A percentile compares a stretch with the other conserved stretches of the same genome.
These are phyloP conservation scores for Zanthoxylum bungeanum DNA, from an alignment of 345 rosid species.

Conservation along the genomic window DNA sequence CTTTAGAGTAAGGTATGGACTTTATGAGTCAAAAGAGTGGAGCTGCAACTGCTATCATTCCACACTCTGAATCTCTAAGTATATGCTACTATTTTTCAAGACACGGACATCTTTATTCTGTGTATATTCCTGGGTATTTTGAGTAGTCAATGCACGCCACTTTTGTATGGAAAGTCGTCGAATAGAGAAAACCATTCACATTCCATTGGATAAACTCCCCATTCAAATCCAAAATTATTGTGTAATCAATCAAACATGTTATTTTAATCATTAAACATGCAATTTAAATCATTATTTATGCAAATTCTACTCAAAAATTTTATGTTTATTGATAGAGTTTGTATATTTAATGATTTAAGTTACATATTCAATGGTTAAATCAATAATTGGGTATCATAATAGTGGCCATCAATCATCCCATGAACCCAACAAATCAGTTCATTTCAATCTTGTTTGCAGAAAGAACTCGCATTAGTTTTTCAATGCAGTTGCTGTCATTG, in stretches of 20 bases:
- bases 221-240: background rate
- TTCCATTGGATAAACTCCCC: background rate
- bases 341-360: too few relatives aligned
- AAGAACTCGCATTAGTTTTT: background rate
- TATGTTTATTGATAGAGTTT: too few relatives aligned
- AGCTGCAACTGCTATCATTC: background rate
- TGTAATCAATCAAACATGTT: background rate
- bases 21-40: conserved; percentile 6
- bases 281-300: too few relatives aligned
- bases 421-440: background rate
- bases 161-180: background rate
- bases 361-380: too few relatives aligned
- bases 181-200: background rate
- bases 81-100: background rate
- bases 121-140: background rate
- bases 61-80: background rate
- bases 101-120: conserved; percentile 6
- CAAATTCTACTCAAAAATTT: too few relatives aligned
- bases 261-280: too few relatives aligned
- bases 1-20: background rate
- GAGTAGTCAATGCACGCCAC: conserved; percentile 4
- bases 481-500: background rate
- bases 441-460: background rate
- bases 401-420: background rate
- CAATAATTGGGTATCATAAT: too few relatives aligned